Evolutionary conservation across 805 yeast species (phyloP).

Genomic region (Brettanomyces anomalus): DNA sequence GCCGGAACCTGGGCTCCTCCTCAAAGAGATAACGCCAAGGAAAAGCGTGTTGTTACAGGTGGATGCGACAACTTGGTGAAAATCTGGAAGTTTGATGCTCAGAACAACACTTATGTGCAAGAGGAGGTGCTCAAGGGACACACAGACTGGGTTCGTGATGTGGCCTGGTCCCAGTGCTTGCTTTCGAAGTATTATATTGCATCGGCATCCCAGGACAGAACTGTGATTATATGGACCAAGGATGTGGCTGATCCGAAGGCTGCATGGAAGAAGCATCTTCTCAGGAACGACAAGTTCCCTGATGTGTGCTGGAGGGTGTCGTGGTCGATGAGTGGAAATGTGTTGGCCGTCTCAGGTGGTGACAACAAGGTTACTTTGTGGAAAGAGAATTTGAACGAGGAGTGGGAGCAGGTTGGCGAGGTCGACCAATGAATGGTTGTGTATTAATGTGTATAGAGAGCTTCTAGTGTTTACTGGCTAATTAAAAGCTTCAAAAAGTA

Average conservation of each 20-base stretch:
- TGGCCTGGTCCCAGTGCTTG: slow-evolving; percentile 94
- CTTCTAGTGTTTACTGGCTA: no score
- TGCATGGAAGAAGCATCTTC: slow-evolving; percentile 68
- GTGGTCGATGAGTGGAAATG: slow-evolving; percentile 95
- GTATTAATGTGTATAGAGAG: not conserved
- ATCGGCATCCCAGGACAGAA: slow-evolving; percentile 92
- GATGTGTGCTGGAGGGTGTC: slow-evolving; percentile 98
- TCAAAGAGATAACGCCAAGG: slow-evolving; percentile 27
- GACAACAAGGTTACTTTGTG: slow-evolving; percentile 93
- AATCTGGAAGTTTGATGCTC: slow-evolving; percentile 70
- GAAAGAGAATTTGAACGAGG: slow-evolving; percentile 89
- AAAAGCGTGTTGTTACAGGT: slow-evolving; percentile 80
- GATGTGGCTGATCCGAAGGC: slow-evolving; percentile 17
- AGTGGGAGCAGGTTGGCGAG: slow-evolving; percentile 97
- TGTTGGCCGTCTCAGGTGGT: slow-evolving; percentile 92
- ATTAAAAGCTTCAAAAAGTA: no score
- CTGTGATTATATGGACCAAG: slow-evolving; percentile 93
- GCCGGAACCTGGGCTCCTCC: slow-evolving; percentile 93
- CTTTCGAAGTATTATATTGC: slow-evolving; percentile 86
- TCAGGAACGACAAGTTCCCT: slow-evolving; percentile 78
- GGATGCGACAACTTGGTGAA: slow-evolving; percentile 93
- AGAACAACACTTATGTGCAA: slow-evolving; percentile 47
- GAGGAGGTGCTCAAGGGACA: slow-evolving; percentile 84
- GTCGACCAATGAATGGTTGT: slow-evolving; percentile 66
- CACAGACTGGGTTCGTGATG: slow-evolving; percentile 98